phyloP scores from a whole-genome alignment of 768 basidiomycete genomes.

The Suillus americanus region DNA sequence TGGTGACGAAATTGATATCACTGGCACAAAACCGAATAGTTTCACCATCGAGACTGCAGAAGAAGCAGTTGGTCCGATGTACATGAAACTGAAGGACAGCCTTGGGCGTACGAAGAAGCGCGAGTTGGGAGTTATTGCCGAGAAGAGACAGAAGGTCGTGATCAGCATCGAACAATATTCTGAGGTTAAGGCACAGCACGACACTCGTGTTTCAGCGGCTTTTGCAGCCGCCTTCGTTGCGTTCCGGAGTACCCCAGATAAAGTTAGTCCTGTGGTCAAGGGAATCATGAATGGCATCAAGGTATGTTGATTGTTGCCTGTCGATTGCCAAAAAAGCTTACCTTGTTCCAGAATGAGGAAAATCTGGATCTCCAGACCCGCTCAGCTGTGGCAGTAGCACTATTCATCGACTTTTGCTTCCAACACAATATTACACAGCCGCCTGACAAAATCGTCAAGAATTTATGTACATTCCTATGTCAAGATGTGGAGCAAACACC shows the following conservation, averaged over 20 bases:
- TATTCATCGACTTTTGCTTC: slow-evolving; percentile 85
- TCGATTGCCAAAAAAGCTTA: slow-evolving; percentile 8
- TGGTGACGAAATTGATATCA: slow-evolving; percentile 74
- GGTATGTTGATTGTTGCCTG: slow-evolving; percentile 42
- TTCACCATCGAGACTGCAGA: slow-evolving; percentile 84
- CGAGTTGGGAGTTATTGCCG: slow-evolving; percentile 69
- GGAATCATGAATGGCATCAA: slow-evolving; percentile 98
- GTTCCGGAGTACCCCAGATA: slow-evolving; percentile 82
- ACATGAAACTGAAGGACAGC: slow-evolving; percentile 69
- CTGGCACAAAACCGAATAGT: slow-evolving; percentile 57
- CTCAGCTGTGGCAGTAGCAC: slow-evolving; percentile 82
- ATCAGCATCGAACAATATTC: slow-evolving; percentile 76
- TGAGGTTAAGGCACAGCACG: slow-evolving; percentile 81
- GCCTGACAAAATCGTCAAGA: slow-evolving; percentile 95
- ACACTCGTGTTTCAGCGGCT: slow-evolving; percentile 83
- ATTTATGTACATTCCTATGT: slow-evolving; percentile 94
- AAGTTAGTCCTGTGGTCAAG: slow-evolving; percentile 94
- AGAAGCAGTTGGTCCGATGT: slow-evolving; percentile 66
- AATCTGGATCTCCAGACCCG: slow-evolving; percentile 86
- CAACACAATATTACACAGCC: slow-evolving; percentile 75
- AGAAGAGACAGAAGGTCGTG: slow-evolving; percentile 69
- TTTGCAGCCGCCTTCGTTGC: slow-evolving; percentile 92
- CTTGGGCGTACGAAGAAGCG: slow-evolving; percentile 78
- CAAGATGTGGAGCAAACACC: slow-evolving; percentile 90
- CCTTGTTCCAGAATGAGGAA: slow-evolving; percentile 67